Evolutionary conservation across 208 protist species (phyloP).

Genomic region (Leishmania tarentolae): DNA sequence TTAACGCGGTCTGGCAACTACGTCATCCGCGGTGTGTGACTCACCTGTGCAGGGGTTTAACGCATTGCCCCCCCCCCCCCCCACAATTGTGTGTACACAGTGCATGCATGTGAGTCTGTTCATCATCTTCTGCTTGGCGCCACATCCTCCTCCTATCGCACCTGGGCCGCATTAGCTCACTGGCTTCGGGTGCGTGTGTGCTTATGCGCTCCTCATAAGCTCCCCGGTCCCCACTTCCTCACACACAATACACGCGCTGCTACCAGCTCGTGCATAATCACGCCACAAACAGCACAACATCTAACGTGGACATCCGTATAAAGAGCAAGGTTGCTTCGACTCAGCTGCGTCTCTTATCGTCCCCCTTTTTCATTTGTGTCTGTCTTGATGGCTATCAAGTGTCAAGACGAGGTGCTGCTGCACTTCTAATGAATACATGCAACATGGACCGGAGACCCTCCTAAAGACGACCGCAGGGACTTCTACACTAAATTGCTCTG

Average conservation of each 20-base stretch:
- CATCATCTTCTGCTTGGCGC: background rate
- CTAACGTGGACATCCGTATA: background rate
- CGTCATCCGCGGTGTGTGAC: slow-evolving; percentile 73
- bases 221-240: background rate
- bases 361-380: background rate
- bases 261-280: background rate
- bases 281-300: background rate
- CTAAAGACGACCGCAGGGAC: background rate
- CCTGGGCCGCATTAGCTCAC: background rate
- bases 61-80: no score
- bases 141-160: background rate
- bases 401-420: background rate
- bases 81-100: background rate
- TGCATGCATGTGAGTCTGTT: background rate
- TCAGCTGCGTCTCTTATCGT: background rate
- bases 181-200: background rate
- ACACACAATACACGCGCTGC: background rate
- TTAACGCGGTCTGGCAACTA: slow-evolving; percentile 77
- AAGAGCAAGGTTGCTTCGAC: background rate
- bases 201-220: background rate
- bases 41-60: background rate
- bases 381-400: background rate
- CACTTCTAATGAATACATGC: background rate
- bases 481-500: background rate
- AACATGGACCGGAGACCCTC: background rate